Evolutionary conservation across 192 early-diverging fungal genomes (phyloP), one percentile per base, ranked within the genome.

Genomic region (Coemansia sp.): DNA sequence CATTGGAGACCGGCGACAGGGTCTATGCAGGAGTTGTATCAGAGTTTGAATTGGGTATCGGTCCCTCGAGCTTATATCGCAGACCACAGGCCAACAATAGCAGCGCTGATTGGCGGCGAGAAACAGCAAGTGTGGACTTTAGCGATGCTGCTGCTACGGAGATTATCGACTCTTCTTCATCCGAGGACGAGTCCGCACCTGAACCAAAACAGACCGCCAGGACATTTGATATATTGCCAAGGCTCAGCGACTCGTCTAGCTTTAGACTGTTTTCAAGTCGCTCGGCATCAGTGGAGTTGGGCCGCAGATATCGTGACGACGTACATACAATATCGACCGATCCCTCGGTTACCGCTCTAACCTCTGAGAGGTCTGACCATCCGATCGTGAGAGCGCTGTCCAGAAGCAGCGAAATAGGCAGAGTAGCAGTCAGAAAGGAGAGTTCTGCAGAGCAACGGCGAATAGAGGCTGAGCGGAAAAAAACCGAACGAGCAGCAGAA

Each of bases 101-200:
- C 33, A n/a, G 30, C 30, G 32, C 4, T 17, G 55, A 17, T 33
- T 58, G 37, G 28, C 68, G 46, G 35, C 66, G 53, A 46, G 17
- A 28, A 28, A n/a, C 28, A 5, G 21, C 43, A 6, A 52, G n/a
- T 13, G 21, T 42, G 37, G 60, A 69, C 10, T 70, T 32, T 60
- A 67, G 66, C 59, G 73, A 62, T 23, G 67, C 63, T 1, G 66
- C 64, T 21, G 64, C 57, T 10, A 80, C 78, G 1, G 78, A 75
- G 30, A 50, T 73, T 0, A 64, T 80, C n/a, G 58, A 60, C 21
- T 72, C 70, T 2, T 68, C 69, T 0, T 73, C 70, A 26, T 37
- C 30, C 0, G 68, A 67, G 13, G 64, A 66, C 32, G 58, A 63
- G 1, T 26, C n/a, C 3, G 58, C n/a, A 3, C 11, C 32, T 14